Base-by-base conservation (phyloP, 2,329 filamentous ascomycete species). In the Neonectria sp. region DNA sequence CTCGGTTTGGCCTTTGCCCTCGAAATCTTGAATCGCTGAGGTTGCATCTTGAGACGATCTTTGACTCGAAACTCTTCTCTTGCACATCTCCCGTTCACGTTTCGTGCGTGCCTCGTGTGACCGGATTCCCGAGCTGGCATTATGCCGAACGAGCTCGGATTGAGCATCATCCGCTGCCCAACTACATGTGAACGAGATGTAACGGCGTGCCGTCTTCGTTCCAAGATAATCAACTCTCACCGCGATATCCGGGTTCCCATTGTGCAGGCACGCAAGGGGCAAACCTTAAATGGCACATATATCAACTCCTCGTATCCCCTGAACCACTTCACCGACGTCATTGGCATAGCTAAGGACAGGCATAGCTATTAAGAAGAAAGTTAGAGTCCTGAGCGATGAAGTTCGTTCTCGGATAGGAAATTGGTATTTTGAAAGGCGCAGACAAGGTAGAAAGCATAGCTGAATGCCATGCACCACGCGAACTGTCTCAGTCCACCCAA, bases 61-160 rank as follows among this genome's bases (percentile, higher is more conserved):
- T 69, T 74, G 67, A 74, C 68, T 69, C 74, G 67, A 71, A 69
- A 67, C 64, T 33, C 52, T 63, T 52, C 46, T 60, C 52, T 49
- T 57, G 55, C 63, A 60, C 60, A 46, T 33, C 46, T 55, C 56
- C 59, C 51, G 29, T 56, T 52, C 60, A 53, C 48, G 57, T 49
- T 63, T 60, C 66, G 53, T 67, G 60, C 17, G 71, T 67, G 67
- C 65, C 70, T 69, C 80, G 80, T 82, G 82, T 80, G 82, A 85
- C 83, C 82, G 83, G 83, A 83, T 81, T 80, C 79, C 78, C 79
- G 74, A 82, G 80, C 74, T 82, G 79, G 81, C 84, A 79, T 72
- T 84, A 71, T 73, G 71, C 70, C 71, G 70, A 62, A 46, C 56
- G 48, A 27, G 27, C 24, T 31, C 17, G 25, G 37, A 29, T 31